phyloP scores from a whole-genome alignment of 83 land plant species.

The Diphasiastrum complanatum region DNA sequence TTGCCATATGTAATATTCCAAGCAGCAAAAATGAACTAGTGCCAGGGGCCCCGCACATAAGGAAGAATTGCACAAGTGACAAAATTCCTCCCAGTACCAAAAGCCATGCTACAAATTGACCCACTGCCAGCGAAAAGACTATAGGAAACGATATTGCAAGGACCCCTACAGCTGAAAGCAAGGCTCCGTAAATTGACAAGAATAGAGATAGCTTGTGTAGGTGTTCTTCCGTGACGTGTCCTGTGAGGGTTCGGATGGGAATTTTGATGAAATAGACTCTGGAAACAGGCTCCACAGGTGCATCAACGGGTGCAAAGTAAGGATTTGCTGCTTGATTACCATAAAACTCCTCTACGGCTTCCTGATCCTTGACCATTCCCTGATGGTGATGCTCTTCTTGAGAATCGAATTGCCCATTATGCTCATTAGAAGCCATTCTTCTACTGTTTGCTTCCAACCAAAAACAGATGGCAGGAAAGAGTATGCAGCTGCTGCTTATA shows the following conservation, averaged over 20 bases:
- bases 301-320: not conserved
- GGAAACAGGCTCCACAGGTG: not conserved
- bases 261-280: constrained; percentile 1
- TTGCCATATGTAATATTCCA: not conserved
- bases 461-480: too few species aligned
- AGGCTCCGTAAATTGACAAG: constrained; percentile 7
- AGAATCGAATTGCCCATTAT: too few species aligned
- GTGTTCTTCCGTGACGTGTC: constrained; percentile 8
- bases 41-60: constrained; percentile 17
- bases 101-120: constrained; percentile 6
- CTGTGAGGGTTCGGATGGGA: not conserved
- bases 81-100: not conserved
- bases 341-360: too few species aligned
- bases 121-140: not conserved
- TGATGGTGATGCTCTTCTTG: too few species aligned
- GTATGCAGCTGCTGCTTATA: too few species aligned
- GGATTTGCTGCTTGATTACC: too few species aligned
- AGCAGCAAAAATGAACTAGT: constrained; percentile 5
- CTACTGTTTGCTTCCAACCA: too few species aligned
- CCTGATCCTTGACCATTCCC: too few species aligned
- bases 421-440: too few species aligned
- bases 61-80: constrained; percentile 5
- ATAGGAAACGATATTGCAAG: not conserved
- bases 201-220: not conserved
- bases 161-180: not conserved